A percentile compares a stretch with the other conserved stretches of the same genome.
These are phyloP conservation scores for Colletotrichum chrysophilum DNA, from an alignment of 2,329 filamentous ascomycete genomes.

Conservation along the genomic window DNA sequence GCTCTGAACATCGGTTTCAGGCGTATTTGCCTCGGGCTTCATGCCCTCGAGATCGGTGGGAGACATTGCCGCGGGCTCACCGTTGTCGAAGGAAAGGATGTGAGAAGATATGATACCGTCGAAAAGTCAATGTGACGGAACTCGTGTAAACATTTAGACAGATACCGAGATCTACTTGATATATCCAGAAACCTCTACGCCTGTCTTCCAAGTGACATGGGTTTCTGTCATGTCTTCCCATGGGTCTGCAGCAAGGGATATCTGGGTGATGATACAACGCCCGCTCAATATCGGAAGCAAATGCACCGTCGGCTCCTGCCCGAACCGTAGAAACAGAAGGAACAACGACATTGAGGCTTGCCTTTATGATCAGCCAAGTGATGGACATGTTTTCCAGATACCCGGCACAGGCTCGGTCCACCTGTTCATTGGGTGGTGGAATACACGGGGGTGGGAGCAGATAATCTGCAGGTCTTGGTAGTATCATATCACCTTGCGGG, in stretches of 20 bases:
- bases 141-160: fast-evolving
- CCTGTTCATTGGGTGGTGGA: neutral
- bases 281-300: neutral
- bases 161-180: neutral
- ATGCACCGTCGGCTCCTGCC: fast-evolving
- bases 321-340: neutral
- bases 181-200: neutral
- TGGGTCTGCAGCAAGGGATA: neutral
- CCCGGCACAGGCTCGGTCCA: neutral
- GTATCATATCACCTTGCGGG: neutral
- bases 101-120: neutral
- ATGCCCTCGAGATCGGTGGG: neutral
- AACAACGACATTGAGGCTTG: fast-evolving
- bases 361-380: neutral
- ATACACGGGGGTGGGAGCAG: neutral
- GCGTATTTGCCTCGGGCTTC: neutral
- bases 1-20: neutral
- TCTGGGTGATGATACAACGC: fast-evolving
- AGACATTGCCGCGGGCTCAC: neutral
- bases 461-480: neutral
- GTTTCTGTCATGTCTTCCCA: neutral
- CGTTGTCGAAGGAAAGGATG: fast-evolving
- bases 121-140: neutral
- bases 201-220: neutral
- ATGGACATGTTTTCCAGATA: neutral